Base-by-base conservation (phyloP, 2,329 filamentous ascomycete genomes). In the Pleomassaria siparia region DNA sequence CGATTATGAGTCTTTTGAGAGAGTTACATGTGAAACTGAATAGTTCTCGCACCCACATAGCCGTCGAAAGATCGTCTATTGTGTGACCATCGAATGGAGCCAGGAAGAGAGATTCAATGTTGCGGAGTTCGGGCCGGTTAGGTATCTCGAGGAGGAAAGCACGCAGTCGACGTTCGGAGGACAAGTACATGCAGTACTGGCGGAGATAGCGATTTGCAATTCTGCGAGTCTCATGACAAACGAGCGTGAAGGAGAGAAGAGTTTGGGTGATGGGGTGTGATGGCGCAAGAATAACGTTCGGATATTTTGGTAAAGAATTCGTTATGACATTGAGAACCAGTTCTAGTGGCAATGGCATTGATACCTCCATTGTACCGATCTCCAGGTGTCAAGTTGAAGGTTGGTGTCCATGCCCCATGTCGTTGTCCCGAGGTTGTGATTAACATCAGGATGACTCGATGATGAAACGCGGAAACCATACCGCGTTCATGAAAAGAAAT, bases 1-100 rank as follows among this genome's bases (percentile, higher is more conserved):
- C 68, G 33, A 80, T 70, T 39, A 79, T 67, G 6, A 81, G 68
- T 16, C 74, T 73, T 35, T 62, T 69, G 36, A 81, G 67, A 6
- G 72, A 71, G 16, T 59, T 54, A 40, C 66, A 66, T 24, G 76
- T 63, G 47, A 72, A 66, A 46, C 62, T 69, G 40, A 81, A 69
- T 1, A 81, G 64, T 35, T 75, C 70, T 5, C 70, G 67, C 29
- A 75, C 68, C 68, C 68, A 72, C 16, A 55, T 55, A 0, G 75
- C 74, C 16, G 69, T 72, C 4, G 69, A 67, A 44, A 67, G 64
- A 46, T 79, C 66, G 44, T 76, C 70, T 13, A 76, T 78, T 60
- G 53, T 75, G 2, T 50, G 20, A n/a, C 28, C 39, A 16, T 26
- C 30, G 25, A 64, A 66, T 0, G 64, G 64, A 5, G 61, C 58